phyloP scores from a whole-genome alignment of 2,329 filamentous ascomycete species.

The Emmonsiellopsis sp. region DNA sequence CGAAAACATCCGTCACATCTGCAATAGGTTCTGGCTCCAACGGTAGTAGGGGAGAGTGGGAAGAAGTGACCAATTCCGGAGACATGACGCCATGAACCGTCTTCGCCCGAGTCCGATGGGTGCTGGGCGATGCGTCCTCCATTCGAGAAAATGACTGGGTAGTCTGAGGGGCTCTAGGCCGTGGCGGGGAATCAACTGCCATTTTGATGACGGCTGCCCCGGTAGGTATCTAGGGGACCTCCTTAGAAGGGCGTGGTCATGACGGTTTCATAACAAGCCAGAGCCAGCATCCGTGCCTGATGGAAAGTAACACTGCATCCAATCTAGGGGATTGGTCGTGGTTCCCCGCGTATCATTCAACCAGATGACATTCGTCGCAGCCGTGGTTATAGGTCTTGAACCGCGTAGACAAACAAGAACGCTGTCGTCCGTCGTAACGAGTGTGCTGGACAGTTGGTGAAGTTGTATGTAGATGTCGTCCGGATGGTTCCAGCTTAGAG shows the following conservation, averaged over 20 bases:
- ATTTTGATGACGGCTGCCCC: background rate
- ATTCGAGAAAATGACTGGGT: slow-evolving; percentile 4
- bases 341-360: too few species aligned
- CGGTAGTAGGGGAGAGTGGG: slow-evolving; percentile 13
- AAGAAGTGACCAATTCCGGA: slow-evolving; percentile 4
- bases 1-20: slow-evolving; percentile 34
- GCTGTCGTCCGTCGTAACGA: too few species aligned
- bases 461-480: too few species aligned
- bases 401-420: too few species aligned
- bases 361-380: too few species aligned
- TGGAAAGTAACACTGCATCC: too few species aligned
- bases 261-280: background rate
- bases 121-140: slow-evolving; percentile 4
- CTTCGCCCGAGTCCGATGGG: slow-evolving; percentile 17
- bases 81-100: slow-evolving; percentile 14
- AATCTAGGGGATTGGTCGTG: too few species aligned
- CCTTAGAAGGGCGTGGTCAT: background rate
- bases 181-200: background rate
- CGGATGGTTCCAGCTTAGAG: too few species aligned
- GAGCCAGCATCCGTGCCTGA: too few species aligned
- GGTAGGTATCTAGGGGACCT: background rate
- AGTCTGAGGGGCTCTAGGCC: background rate
- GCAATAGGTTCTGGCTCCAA: slow-evolving; percentile 14
- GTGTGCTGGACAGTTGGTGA: too few species aligned
- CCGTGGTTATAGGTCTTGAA: too few species aligned